A percentile compares a stretch with the other conserved stretches of the same genome.
Conservation (phyloP, 257 asterid species). For the Rubia yunnanensis region DNA sequence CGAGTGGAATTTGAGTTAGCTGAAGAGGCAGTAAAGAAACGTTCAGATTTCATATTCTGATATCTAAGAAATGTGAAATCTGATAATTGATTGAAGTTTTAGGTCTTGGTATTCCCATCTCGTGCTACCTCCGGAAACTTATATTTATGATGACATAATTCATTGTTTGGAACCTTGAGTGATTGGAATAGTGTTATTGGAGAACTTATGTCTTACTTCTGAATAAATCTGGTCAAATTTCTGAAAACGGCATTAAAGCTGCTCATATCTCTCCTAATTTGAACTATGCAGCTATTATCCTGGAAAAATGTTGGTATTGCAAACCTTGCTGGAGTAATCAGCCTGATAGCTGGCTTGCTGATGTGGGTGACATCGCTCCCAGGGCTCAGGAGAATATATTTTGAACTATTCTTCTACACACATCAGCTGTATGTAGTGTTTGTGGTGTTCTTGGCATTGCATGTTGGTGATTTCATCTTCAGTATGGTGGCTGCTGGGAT, state of each 20-base stretch:
- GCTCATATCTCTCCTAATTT: neutral
- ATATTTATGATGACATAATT: neutral
- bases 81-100: too few relatives aligned
- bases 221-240: neutral
- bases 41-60: too few relatives aligned
- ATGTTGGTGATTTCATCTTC: slow-evolving; percentile 57
- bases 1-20: too few relatives aligned
- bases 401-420: slow-evolving; percentile 69
- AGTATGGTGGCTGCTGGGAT: slow-evolving; percentile 53
- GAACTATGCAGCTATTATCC: slow-evolving; percentile 33
- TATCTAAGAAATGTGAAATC: too few relatives aligned
- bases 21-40: too few relatives aligned
- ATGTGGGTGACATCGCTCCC: slow-evolving; percentile 88
- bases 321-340: slow-evolving; percentile 57
- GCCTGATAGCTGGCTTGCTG: slow-evolving; percentile 54
- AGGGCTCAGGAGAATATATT: slow-evolving; percentile 47
- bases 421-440: slow-evolving; percentile 54
- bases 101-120: too few relatives aligned
- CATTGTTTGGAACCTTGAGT: neutral
- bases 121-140: too few relatives aligned
- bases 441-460: slow-evolving; percentile 58
- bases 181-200: neutral
- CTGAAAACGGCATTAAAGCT: slow-evolving; percentile 2
- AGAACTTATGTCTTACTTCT: neutral
- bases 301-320: slow-evolving; percentile 50